Base-by-base conservation (phyloP, 2,329 filamentous ascomycete genomes). In the Stachybotrys echinatus region DNA sequence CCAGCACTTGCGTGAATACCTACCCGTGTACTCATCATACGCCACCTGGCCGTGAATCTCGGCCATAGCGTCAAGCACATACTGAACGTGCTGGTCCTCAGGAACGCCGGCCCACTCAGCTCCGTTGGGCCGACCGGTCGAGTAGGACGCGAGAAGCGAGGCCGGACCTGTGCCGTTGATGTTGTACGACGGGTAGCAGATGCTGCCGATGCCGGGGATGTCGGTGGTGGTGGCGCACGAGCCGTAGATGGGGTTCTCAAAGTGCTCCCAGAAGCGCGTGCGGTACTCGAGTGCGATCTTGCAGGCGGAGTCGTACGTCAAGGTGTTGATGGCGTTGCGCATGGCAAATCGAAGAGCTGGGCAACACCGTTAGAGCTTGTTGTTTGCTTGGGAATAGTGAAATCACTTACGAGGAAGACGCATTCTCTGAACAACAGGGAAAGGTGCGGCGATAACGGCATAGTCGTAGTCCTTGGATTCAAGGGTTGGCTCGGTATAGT, bases 141-240 rank as follows among this genome's bases (percentile, higher is more conserved):
- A 14, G 22, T 45, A 45, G 12, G 42, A 45, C 3, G 72, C 84
- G 2, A 88, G 73, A 40, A 88, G 74, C 1, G 81, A 75, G 6
- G 83, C 84, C 0, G 81, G 82, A 0, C 81, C 77, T 0, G 77
- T 80, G 39, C 74, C 74, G 68, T 87, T 88, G 62, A 88, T 71
- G 53, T 81, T 73, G 69, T 87, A 87, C 6, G 78, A 76, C 0
- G 85, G 85, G 64, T 87, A 88, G 72, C 83, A 87, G 52, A 86
- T 73, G 43, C 66, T 74, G 21, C 81, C 80, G 50, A 87, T 75
- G 21, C 80, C 80, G 0, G 81, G 74, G 49, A 86, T 84, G 54
- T 86, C 77, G 2, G 74, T 1, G 57, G 55, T 4, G 73, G 74
- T 34, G 42, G 76, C 79, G 60, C 84, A 88, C 6, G 83, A 80